Percentiles rank a stretch among this genome's conserved stretches.
phyloP scores from a whole-genome alignment of 257 asterid genomes.

The Solanum sejunctum region DNA sequence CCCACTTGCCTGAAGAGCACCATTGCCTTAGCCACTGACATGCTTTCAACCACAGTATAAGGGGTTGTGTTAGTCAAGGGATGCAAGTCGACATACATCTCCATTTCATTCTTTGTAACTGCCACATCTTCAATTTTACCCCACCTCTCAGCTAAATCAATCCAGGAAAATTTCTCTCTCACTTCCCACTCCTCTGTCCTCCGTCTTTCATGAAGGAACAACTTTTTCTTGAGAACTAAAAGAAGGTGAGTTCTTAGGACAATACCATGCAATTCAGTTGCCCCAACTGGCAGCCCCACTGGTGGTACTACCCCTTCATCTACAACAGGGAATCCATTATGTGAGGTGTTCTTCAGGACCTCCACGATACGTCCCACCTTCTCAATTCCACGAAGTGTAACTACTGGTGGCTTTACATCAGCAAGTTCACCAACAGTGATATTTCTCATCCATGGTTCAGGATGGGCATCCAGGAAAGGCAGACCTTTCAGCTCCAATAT shows the following conservation, averaged over 20 bases:
- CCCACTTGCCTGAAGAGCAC: constrained; percentile 83
- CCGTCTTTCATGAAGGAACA: constrained; percentile 61
- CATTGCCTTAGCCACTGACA: constrained; percentile 88
- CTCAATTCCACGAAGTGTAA: constrained; percentile 61
- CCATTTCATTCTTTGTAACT: constrained; percentile 60
- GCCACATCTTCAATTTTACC: constrained; percentile 53
- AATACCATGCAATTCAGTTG: constrained; percentile 60
- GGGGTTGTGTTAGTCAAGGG: constrained; percentile 76
- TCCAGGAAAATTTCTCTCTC: constrained; percentile 56
- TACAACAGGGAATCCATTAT: constrained; percentile 79
- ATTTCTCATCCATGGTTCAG: constrained; percentile 97
- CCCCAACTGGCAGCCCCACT: constrained; percentile 46
- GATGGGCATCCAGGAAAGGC: constrained; percentile 81
- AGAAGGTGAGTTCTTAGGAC: constrained; percentile 72
- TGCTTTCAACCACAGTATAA: constrained; percentile 61
- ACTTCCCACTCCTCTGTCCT: constrained; percentile 78
- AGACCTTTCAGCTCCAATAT: constrained; percentile 81
- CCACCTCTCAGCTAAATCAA: constrained; percentile 66
- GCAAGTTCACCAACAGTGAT: constrained; percentile 76
- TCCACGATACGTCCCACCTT: constrained; percentile 69
- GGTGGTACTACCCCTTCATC: constrained; percentile 64
- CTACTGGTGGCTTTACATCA: constrained; percentile 58
- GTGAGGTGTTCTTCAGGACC: constrained; percentile 63
- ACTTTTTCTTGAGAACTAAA: constrained; percentile 59
- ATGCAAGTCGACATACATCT: constrained; percentile 80